Evolutionary conservation across 805 yeast species (phyloP), one percentile per base, ranked within the genome.

Genomic region (Saturnispora serradocipensis): DNA sequence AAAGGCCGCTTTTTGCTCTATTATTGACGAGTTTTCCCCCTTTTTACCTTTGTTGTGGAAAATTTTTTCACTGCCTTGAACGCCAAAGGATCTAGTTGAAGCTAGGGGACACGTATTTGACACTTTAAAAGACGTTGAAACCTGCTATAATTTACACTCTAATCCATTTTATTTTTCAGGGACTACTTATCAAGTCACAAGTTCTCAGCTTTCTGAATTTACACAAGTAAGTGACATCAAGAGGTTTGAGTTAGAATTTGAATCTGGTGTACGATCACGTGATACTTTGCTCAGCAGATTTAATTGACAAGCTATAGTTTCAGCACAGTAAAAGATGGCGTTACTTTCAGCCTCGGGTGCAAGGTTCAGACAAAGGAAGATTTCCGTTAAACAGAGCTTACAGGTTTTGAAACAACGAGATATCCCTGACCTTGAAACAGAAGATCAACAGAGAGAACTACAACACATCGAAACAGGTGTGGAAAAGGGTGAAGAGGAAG

Each of bases 381-480:
- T 91, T 58, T 85, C 95, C 46, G 93, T 90, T 46, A 93, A 90
- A 67, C 96, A 89, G 65, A 81, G 86, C 10, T 76, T 91, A 53
- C 84, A 83, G 54, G 83, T 91, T 8, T 77, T 83, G 64, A 77
- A 78, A 63, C 95, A 88, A 59, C 72, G 74, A 51, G 97, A 91
- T 61, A 70, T 91, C 48, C 91, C 96, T 1, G 86, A 86, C 57
- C 65, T 83, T 44, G 96, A 89, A 56, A 78, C 82, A 25, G 86
- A 81, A 51, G 86, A 80, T 53, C 86, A 82, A 59, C 95, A 86
- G 65, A 80, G 98, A 43, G 97, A 91, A 56, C 69, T 87, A 30
- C 88, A 88, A 61, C 88, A 88, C 55, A 79, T 93, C 43, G 99
- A 93, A 61, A 91, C 98, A 6, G 99, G 99, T 69, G 99, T 93